Base-by-base conservation (phyloP, 495 filamentous ascomycete genomes). In the Rostrohypoxylon terebratum region DNA sequence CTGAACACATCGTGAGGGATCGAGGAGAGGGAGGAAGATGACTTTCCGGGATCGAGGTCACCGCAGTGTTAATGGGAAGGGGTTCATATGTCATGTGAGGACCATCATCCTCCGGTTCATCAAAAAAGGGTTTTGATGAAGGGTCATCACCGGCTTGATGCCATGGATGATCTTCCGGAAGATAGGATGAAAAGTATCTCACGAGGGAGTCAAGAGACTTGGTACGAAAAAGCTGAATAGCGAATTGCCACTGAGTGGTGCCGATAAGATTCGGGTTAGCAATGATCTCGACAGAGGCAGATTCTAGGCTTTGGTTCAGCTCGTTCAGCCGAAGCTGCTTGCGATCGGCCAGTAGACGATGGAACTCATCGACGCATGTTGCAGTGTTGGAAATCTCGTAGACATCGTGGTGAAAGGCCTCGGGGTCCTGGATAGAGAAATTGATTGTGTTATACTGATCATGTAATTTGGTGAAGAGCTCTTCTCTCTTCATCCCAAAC, bases 141-240 rank as follows among this genome's bases (percentile, higher is more conserved):
- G 75, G 68, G 28, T 76, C 53, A 38, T 70, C 55, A 54, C 45
- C 53, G 13, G 68, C 60, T 21, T 72, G 67, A 68, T 81, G 75
- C 79, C 81, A 83, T 20, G 77, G 72, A 64, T 82, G 78, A 58
- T 80, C 77, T 7, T 80, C 68, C n/a, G 84, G 84, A 8, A 86
- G 83, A 63, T 85, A 86, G 0, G 82, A 84, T 7, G 83, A 71
- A 74, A 83, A 86, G 69, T 83, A 84, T 54, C 82, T 78, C 50
- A 86, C 84, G 63, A 86, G 82, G n/a, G 84, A 85, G 66, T 86
- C 84, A 14, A 84, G 77, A 14, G 82, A 84, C 72, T 74, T 83
- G n/a, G 84, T 84, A 11, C 84, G 82, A 69, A 86, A 86, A 65
- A 86, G 83, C 63, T 86, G 84, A 4, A 83, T 69, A 20, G 84